Conservation (phyloP, 1,284 basidiomycete species). For the Pascua sp. region DNA sequence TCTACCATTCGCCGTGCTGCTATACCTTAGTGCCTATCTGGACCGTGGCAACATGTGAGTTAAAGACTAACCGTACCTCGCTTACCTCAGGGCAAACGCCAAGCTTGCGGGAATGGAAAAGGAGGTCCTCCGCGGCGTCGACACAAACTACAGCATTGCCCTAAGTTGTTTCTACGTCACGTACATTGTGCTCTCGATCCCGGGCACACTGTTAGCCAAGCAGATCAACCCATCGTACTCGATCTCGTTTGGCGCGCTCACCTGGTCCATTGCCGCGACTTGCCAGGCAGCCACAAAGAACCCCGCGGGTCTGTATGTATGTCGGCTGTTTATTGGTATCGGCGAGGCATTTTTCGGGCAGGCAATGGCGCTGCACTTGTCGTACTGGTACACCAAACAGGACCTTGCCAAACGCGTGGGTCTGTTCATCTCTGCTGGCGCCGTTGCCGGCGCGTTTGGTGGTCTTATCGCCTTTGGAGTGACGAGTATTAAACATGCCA, state of each 20-base stretch:
- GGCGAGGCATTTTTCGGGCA: slow-evolving; percentile 48
- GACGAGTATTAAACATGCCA: slow-evolving; percentile 32
- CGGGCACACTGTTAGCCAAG: slow-evolving; percentile 43
- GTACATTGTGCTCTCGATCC: slow-evolving; percentile 46
- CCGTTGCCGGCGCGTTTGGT: slow-evolving; percentile 46
- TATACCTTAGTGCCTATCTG: slow-evolving; percentile 52
- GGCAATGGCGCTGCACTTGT: slow-evolving; percentile 40
- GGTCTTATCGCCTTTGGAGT: slow-evolving; percentile 48
- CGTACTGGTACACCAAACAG: slow-evolving; percentile 47
- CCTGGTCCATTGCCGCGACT: slow-evolving; percentile 50
- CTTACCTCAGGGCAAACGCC: slow-evolving; percentile 36
- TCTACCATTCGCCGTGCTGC: slow-evolving; percentile 48
- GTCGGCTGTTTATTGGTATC: slow-evolving; percentile 49
- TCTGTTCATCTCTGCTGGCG: slow-evolving; percentile 51
- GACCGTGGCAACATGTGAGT: slow-evolving; percentile 47
- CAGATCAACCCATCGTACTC: slow-evolving; percentile 43
- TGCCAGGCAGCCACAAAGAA: slow-evolving; percentile 45
- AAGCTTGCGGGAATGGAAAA: slow-evolving; percentile 44
- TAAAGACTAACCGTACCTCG: background rate
- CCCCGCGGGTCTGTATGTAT: slow-evolving; percentile 45
- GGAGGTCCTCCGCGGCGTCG: slow-evolving; percentile 34
- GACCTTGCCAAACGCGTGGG: slow-evolving; percentile 52
- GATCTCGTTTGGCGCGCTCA: slow-evolving; percentile 48
- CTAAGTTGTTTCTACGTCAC: slow-evolving; percentile 49
- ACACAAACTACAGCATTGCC: slow-evolving; percentile 48